Evolutionary conservation across 2,329 filamentous ascomycete genomes (phyloP), one percentile per base, ranked within the genome.

Genomic region (Orbilia blumenaviensis): DNA sequence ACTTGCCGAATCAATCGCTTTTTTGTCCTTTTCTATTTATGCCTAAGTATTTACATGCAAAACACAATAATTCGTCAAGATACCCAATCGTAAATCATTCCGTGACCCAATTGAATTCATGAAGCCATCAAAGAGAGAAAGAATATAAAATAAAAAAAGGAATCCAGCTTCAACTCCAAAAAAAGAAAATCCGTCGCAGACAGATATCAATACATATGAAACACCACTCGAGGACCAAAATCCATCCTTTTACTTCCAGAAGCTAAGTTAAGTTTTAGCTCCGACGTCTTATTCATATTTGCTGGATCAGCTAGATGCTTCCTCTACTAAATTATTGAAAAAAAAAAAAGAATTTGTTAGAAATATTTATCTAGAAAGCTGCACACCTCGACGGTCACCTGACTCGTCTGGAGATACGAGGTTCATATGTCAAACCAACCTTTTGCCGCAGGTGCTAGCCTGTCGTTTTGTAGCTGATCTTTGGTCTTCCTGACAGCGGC

Each of bases 401-500:
- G n/a, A n/a, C n/a, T n/a, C n/a, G n/a, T n/a, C n/a, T n/a, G n/a
- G n/a, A n/a, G n/a, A n/a, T n/a, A n/a, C n/a, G n/a, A n/a, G n/a
- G n/a, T n/a, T n/a, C n/a, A n/a, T n/a, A n/a, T n/a, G n/a, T 9
- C 18, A 16, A 34, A 18, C 32, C 10, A 16, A 56, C 52, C 29
- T 38, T 36, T 54, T n/a, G 48, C 16, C 8, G n/a, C 48, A 1
- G 18, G 18, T 3, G 52, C 32, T 23, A 56, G 52, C 16, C 52
- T 56, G 16, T 38, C 32, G 18, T 56, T 56, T 38, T 36, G 16
- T 12, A 56, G 8, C 32, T 56, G 52, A 16, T 16, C 18, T 21
- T 56, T 56, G 18, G 1, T 25, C 52, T 56, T 56, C 25, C 38
- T 56, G 32, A 56, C 52, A 7, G 52, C 52, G 7, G 52, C 52